These are phyloP conservation scores for Plasmodium gaboni DNA, from an alignment of 169 alveolate genomes.

Conservation along the genomic window DNA sequence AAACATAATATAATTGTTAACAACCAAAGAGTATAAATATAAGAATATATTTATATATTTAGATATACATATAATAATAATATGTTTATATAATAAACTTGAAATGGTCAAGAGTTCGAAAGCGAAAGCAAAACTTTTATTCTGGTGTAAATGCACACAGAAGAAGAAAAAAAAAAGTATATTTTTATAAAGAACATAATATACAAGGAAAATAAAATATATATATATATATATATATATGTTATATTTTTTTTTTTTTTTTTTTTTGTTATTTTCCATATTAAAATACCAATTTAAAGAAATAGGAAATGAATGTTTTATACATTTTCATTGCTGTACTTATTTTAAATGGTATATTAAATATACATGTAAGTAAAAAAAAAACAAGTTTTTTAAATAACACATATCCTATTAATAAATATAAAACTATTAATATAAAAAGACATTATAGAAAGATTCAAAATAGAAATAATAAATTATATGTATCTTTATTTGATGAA, in stretches of 20 bases:
- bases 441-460: slow-evolving; percentile 24
- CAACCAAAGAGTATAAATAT: no score
- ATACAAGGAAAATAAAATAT: no score
- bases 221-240: no score
- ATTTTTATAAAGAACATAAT: no score
- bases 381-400: slow-evolving; percentile 25
- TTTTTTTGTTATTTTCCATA: neutral
- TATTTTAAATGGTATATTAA: slow-evolving; percentile 25
- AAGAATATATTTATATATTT: no score
- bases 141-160: no score
- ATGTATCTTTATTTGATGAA: slow-evolving; percentile 50
- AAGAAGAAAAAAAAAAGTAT: no score
- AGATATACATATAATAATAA: no score
- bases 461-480: slow-evolving; percentile 11
- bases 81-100: no score
- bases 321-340: slow-evolving; percentile 27
- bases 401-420: slow-evolving; percentile 25
- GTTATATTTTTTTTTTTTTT: neutral
- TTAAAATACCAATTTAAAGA: neutral
- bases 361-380: slow-evolving; percentile 27
- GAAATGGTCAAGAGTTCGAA: no score
- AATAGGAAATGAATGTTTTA: slow-evolving; percentile 45
- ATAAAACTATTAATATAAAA: slow-evolving; percentile 4
- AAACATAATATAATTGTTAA: no score
- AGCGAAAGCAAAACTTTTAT: no score